A percentile compares a stretch with the other conserved stretches of the same genome.
These are phyloP conservation scores for Pythium brassicae DNA, from an alignment of 352 stramenopile species.

Conservation along the genomic window DNA sequence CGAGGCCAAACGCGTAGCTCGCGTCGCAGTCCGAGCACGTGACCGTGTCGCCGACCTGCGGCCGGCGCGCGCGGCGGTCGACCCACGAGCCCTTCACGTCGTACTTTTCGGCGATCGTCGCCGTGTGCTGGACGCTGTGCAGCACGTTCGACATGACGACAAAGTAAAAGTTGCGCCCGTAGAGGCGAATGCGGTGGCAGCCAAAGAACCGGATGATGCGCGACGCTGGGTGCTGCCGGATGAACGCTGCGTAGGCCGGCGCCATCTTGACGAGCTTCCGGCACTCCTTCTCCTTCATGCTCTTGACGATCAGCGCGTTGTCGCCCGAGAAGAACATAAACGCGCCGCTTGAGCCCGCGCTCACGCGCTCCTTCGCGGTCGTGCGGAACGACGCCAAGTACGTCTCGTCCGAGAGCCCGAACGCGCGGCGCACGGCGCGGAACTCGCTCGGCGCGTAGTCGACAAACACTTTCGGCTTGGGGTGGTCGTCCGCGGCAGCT, in stretches of 20 bases:
- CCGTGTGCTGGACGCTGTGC: constrained; percentile 48
- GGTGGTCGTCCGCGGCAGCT: no score
- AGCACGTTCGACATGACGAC: constrained; percentile 79
- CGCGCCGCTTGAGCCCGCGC: constrained; percentile 64
- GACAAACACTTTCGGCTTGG: constrained; percentile 70
- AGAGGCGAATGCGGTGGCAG: constrained; percentile 75
- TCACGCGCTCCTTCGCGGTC: constrained; percentile 75
- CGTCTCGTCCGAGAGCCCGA: constrained; percentile 59
- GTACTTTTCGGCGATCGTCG: constrained; percentile 68
- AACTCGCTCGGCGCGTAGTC: constrained; percentile 74
- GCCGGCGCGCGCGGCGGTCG: constrained; percentile 44
- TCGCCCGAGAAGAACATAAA: constrained; percentile 85
- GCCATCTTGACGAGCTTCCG: constrained; percentile 69
- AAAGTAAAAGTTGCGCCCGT: constrained; percentile 80
- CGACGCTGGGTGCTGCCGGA: constrained; percentile 52
- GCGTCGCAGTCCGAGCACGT: constrained; percentile 69
- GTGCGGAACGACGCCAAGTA: constrained; percentile 71
- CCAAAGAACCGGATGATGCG: constrained; percentile 85
- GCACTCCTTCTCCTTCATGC: constrained; percentile 72
- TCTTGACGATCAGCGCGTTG: constrained; percentile 77
- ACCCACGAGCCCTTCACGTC: constrained; percentile 78
- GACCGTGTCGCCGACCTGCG: constrained; percentile 45
- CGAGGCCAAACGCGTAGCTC: constrained; percentile 35
- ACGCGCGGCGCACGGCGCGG: constrained; percentile 47
- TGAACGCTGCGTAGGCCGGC: constrained; percentile 57